A percentile compares a stretch with the other conserved stretches of the same genome.
Conservation (phyloP, 331 rosid species). For the Prunus yedoensis region DNA sequence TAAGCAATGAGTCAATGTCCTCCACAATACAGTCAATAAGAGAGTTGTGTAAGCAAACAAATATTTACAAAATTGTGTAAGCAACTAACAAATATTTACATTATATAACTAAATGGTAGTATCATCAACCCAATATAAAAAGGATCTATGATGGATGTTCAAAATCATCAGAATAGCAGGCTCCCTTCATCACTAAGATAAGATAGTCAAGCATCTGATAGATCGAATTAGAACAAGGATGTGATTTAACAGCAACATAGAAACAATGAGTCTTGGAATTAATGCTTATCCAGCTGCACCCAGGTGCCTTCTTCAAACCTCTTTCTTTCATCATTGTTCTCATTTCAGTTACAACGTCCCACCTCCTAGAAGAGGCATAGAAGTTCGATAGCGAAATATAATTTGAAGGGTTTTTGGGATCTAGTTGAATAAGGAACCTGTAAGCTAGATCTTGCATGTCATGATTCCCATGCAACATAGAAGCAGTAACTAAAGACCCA, state of each 20-base stretch:
- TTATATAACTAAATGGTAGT: not conserved
- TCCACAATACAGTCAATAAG: too few species aligned
- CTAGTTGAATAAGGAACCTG: slow-evolving; percentile 53
- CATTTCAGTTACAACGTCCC: slow-evolving; percentile 67
- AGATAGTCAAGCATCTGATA: slow-evolving; percentile 58
- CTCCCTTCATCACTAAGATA: slow-evolving; percentile 48
- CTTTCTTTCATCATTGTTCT: slow-evolving; percentile 74
- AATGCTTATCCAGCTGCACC: too few species aligned
- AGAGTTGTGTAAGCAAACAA: not conserved
- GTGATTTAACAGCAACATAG: slow-evolving; percentile 65
- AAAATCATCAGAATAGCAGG: slow-evolving; percentile 28
- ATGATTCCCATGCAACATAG: slow-evolving; percentile 56
- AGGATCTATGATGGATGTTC: slow-evolving; percentile 28
- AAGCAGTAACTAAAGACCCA: slow-evolving; percentile 71
- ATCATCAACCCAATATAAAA: too few species aligned
- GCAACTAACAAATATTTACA: not conserved
- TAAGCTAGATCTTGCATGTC: slow-evolving; percentile 57
- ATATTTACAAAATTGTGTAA: not conserved
- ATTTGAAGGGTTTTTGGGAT: slow-evolving; percentile 73
- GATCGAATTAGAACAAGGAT: slow-evolving; percentile 59
- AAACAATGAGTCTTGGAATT: slow-evolving; percentile 18
- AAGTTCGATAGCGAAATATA: slow-evolving; percentile 66
- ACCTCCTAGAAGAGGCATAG: slow-evolving; percentile 58
- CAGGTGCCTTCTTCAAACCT: slow-evolving; percentile 53
- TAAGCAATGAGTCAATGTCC: too few species aligned